These are phyloP conservation scores for Verticillium nubilum DNA, from an alignment of 2,329 filamentous ascomycete species.

Conservation along the genomic window DNA sequence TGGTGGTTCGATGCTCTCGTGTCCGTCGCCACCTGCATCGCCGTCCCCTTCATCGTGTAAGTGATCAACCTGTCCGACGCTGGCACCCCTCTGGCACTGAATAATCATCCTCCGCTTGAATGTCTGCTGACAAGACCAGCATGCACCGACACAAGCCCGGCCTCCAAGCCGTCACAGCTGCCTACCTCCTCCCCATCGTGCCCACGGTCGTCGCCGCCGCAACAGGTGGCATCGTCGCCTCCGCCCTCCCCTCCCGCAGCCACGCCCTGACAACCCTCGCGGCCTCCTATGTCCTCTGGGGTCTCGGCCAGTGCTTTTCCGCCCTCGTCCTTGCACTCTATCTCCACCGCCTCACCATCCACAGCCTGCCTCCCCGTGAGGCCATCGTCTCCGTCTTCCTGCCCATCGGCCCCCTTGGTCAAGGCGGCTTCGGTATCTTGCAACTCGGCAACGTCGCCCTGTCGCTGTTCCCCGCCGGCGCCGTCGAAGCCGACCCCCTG, in stretches of 20 bases:
- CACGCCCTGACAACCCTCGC: slow-evolving; percentile 46
- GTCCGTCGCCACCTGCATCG: slow-evolving; percentile 47
- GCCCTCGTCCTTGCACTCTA: slow-evolving; percentile 62
- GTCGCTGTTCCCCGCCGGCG: slow-evolving; percentile 30
- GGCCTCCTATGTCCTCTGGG: slow-evolving; percentile 64
- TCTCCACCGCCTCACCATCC: slow-evolving; percentile 61
- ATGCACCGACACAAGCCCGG: slow-evolving; percentile 38
- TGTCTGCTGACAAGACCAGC: background rate
- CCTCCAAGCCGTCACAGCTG: slow-evolving; percentile 56
- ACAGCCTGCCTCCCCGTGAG: slow-evolving; percentile 61
- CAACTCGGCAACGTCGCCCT: slow-evolving; percentile 44
- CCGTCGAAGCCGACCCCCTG: slow-evolving; percentile 39
- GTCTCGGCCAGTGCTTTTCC: slow-evolving; percentile 53
- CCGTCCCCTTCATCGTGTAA: slow-evolving; percentile 52
- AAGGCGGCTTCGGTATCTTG: slow-evolving; percentile 56
- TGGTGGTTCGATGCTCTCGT: slow-evolving; percentile 54
- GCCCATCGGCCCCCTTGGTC: slow-evolving; percentile 60
- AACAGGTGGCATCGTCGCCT: slow-evolving; percentile 42
- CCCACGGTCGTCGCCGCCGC: slow-evolving; percentile 61
- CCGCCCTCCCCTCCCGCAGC: slow-evolving; percentile 3
- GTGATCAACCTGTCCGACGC: no score
- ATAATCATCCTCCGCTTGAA: background rate
- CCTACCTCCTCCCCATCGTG: slow-evolving; percentile 61
- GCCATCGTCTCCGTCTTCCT: slow-evolving; percentile 64
- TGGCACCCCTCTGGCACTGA: background rate